These are phyloP conservation scores for Plasmodium gonderi DNA, from an alignment of 169 alveolate species.

Conservation along the genomic window DNA sequence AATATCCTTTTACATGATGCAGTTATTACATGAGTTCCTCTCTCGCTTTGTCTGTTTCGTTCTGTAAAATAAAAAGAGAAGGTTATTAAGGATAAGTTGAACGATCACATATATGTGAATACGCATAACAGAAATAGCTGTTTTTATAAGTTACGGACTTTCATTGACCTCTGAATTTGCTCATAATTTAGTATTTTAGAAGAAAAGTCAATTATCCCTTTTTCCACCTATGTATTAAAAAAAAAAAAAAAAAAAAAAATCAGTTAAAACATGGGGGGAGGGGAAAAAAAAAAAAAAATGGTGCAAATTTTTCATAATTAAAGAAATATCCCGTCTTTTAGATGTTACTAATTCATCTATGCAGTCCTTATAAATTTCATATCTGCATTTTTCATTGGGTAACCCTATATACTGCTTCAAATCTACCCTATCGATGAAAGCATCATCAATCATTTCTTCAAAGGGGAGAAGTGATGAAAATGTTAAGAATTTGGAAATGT, in stretches of 20 bases:
- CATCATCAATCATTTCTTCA: slow-evolving; percentile 84
- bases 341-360: slow-evolving; percentile 76
- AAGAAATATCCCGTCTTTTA: neutral
- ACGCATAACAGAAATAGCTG: too few species aligned
- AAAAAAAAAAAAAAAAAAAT: slow-evolving; percentile 9
- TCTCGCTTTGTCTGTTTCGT: slow-evolving; percentile 2
- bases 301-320: neutral
- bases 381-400: slow-evolving; percentile 81
- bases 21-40: slow-evolving; percentile 53
- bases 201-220: slow-evolving; percentile 32
- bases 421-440: slow-evolving; percentile 87
- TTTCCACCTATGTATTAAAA: slow-evolving; percentile 36
- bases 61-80: slow-evolving; percentile 4
- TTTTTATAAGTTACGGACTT: neutral
- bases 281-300: neutral
- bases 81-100: neutral
- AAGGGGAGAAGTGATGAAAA: too few species aligned
- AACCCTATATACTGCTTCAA: slow-evolving; percentile 81
- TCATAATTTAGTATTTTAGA: slow-evolving; percentile 59
- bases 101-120: neutral
- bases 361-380: slow-evolving; percentile 81
- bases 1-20: neutral
- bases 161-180: slow-evolving; percentile 9
- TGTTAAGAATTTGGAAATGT: too few species aligned
- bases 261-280: neutral